Evolutionary conservation across 306 rosid species (phyloP).

Genomic region (Sechiopsis laciniata): DNA sequence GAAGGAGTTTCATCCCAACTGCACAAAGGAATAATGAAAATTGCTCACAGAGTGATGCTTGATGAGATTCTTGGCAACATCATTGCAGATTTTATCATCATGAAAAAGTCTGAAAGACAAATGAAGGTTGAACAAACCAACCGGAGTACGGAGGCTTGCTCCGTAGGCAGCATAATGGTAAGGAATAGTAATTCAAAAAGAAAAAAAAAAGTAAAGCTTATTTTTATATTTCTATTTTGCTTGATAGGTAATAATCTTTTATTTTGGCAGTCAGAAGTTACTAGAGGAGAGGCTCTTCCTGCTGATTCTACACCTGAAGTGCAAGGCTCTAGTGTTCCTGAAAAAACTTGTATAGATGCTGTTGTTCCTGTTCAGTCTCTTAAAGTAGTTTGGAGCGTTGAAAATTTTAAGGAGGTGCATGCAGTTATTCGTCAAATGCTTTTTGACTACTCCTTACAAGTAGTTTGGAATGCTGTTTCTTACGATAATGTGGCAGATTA

Average conservation of each 20-base stretch:
- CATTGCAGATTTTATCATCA: slow-evolving; percentile 57
- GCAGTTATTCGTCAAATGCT: slow-evolving; percentile 60
- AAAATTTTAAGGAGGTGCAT: slow-evolving; percentile 64
- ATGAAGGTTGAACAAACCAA: slow-evolving; percentile 40
- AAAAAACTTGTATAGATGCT: slow-evolving; percentile 25
- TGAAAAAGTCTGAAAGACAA: slow-evolving; percentile 44
- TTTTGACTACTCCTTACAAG: slow-evolving; percentile 62
- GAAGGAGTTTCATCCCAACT: slow-evolving; percentile 76
- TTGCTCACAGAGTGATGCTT: slow-evolving; percentile 77
- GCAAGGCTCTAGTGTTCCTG: slow-evolving; percentile 27
- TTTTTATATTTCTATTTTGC: slow-evolving; percentile 12
- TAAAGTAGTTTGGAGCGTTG: slow-evolving; percentile 45
- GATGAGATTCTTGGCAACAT: slow-evolving; percentile 77
- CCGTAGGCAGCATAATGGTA: slow-evolving; percentile 42
- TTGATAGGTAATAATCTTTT: slow-evolving; percentile 30
- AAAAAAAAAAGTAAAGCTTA: neutral
- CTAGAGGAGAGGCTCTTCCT: slow-evolving; percentile 32
- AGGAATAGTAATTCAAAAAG: slow-evolving; percentile 15
- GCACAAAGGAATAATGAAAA: slow-evolving; percentile 62
- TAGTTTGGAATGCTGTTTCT: slow-evolving; percentile 84
- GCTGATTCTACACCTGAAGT: slow-evolving; percentile 35
- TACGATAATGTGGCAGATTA: slow-evolving; percentile 57
- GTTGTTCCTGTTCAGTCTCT: slow-evolving; percentile 30
- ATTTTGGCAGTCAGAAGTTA: slow-evolving; percentile 42
- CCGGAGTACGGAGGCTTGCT: slow-evolving; percentile 33